These are phyloP conservation scores for Knoxdaviesia proteae DNA, from an alignment of 2,329 filamentous ascomycete genomes.

Conservation along the genomic window DNA sequence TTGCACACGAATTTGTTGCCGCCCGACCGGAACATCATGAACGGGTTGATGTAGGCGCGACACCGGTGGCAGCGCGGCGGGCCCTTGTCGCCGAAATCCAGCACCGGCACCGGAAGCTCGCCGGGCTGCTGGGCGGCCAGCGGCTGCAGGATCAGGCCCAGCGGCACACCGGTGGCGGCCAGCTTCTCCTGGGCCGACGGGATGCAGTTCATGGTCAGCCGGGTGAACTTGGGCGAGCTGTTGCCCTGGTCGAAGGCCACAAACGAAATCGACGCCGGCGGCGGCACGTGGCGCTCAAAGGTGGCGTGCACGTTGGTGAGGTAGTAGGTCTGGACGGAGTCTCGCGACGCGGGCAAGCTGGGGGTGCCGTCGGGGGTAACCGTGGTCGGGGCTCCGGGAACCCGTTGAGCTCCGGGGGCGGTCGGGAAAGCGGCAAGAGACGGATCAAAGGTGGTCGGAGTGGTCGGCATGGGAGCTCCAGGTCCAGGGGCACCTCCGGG, in stretches of 20 bases:
- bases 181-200: conserved; percentile 66
- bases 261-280: conserved; percentile 71
- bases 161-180: conserved; percentile 57
- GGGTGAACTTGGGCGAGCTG: conserved; percentile 80
- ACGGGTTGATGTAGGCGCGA: conserved; percentile 93
- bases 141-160: conserved; percentile 78
- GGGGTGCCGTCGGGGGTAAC: conserved; percentile 87
- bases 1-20: conserved; percentile 97
- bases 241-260: conserved; percentile 94
- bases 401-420: conserved; percentile 8
- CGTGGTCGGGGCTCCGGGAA: conserved; percentile 18
- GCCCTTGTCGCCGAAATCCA: conserved; percentile 83
- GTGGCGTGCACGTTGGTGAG: conserved; percentile 80
- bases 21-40: conserved; percentile 89
- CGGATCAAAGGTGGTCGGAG: no score
- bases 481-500: conserved; percentile 1
- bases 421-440: conserved; percentile 23
- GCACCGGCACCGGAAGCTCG: conserved; percentile 69
- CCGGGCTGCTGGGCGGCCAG: conserved; percentile 65
- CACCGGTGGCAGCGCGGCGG: conserved; percentile 85
- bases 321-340: conserved; percentile 65
- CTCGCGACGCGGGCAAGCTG: conserved; percentile 70
- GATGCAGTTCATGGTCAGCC: conserved; percentile 84
- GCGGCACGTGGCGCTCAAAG: conserved; percentile 82
- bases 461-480: conserved; percentile 10